Evolutionary conservation across 345 rosid genomes (phyloP), one percentile per base, ranked within the genome.

Genomic region (Brassica nigra): DNA sequence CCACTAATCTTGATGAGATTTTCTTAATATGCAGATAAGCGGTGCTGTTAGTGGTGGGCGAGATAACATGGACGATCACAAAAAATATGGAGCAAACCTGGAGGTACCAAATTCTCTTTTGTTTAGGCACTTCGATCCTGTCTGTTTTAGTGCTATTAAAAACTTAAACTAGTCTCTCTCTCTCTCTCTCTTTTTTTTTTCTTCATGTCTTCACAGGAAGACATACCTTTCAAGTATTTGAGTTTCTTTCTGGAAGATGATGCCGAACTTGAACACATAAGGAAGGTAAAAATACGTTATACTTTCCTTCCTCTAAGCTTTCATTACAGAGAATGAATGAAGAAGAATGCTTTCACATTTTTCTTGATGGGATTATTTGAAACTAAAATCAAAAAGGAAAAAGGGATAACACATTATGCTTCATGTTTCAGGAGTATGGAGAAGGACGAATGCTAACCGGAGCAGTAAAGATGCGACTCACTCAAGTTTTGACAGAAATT

Each of bases 161-260:
- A 42, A 42, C 49, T 39, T 42, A 9, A 42, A 42, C 4, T 10
- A 61, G 30, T 30, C 14, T 61, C 64, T 27, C 31, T 28, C 31
- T 23, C 27, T 23, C 27, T 23, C 27, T 23, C 27, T 23, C 27
- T 23, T 23, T 23, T 1, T 23, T 23, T 23, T 27, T 4, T 62
- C 12, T 52, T 18, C 14, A 16, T 82, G 55, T 1, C 47, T 83
- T 47, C 29, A 69, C 88, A 91, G 99, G 94, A 91, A 1, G 99
- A 95, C 79, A 92, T 92, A 84, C 89, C 96, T 3, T 66, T 91
- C n/a, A 91, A 95, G 84, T 95, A 91, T 83, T 84, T 91, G 57
- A 85, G 82, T 61, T 93, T 95, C 79, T 95, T 89, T 83, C 82
- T 93, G 0, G 97, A 93, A 71, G 98, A 95, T 76, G 97, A 95